phyloP scores from a whole-genome alignment of 2,329 filamentous ascomycete genomes.

The Capronia coronata region DNA sequence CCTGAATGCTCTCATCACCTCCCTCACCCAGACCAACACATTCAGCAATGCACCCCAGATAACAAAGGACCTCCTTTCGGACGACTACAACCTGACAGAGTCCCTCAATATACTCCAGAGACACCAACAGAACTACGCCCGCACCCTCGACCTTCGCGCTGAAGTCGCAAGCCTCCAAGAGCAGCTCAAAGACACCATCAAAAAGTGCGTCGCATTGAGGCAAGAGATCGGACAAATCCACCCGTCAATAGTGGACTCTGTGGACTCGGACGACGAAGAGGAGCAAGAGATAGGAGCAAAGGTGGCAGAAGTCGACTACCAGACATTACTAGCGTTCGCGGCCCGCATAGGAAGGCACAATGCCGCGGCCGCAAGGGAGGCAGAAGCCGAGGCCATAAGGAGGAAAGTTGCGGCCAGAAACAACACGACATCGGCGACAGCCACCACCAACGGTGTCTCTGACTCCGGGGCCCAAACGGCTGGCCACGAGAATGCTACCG shows the following conservation, averaged over 20 bases:
- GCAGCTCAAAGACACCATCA: slow-evolving; percentile 38
- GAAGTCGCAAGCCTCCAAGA: slow-evolving; percentile 39
- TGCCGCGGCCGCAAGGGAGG: slow-evolving; percentile 40
- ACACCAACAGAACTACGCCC: slow-evolving; percentile 42
- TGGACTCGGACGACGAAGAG: slow-evolving; percentile 28
- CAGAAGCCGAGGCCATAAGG: slow-evolving; percentile 31
- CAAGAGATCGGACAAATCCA: slow-evolving; percentile 37
- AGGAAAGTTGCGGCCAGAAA: slow-evolving; percentile 23
- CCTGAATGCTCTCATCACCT: slow-evolving; percentile 38
- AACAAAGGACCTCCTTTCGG: slow-evolving; percentile 36
- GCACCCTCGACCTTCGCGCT: slow-evolving; percentile 37
- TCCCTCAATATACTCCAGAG: slow-evolving; percentile 38
- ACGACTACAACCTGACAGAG: slow-evolving; percentile 39
- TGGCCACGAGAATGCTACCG: slow-evolving; percentile 10
- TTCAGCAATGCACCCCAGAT: slow-evolving; percentile 39
- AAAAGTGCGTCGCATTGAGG: slow-evolving; percentile 36
- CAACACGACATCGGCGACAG: slow-evolving; percentile 3
- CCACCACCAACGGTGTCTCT: slow-evolving; percentile 2
- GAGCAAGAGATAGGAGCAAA: slow-evolving; percentile 28
- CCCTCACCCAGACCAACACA: slow-evolving; percentile 40
- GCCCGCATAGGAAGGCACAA: slow-evolving; percentile 45
- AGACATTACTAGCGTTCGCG: slow-evolving; percentile 40
- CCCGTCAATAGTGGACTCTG: slow-evolving; percentile 26
- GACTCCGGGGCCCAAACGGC: background rate
- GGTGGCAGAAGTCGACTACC: slow-evolving; percentile 38